phyloP scores from a whole-genome alignment of 1,284 basidiomycete species.

The Sparassis latifolia region DNA sequence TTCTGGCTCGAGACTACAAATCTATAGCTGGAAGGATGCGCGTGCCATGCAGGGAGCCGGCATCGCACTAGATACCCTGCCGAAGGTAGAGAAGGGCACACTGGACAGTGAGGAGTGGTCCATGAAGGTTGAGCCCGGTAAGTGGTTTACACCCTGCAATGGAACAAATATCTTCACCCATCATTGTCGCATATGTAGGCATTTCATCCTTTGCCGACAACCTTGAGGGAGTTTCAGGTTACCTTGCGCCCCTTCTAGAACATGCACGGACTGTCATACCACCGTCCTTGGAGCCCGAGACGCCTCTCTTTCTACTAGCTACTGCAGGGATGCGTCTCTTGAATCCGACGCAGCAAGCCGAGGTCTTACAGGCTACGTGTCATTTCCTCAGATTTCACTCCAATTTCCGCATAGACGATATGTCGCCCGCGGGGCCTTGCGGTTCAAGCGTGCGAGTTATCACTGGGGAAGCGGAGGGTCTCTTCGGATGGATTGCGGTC shows the following conservation, averaged over 20 bases:
- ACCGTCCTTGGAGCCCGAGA: constrained; percentile 74
- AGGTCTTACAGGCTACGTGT: constrained; percentile 75
- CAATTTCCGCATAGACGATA: constrained; percentile 65
- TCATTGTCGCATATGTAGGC: constrained; percentile 40
- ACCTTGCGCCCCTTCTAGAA: constrained; percentile 78
- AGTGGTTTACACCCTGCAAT: constrained; percentile 22
- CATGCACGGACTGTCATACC: constrained; percentile 86
- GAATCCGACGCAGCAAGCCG: constrained; percentile 59
- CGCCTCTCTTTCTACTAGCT: constrained; percentile 91
- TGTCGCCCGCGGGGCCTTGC: constrained; percentile 69
- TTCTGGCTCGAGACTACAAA: constrained; percentile 92
- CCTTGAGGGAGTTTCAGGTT: constrained; percentile 62
- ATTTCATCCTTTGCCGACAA: constrained; percentile 79
- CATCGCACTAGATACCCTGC: constrained; percentile 47
- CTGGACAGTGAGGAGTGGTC: constrained; percentile 81
- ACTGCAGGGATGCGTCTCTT: constrained; percentile 97
- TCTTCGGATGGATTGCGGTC: constrained; percentile 98
- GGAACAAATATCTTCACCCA: background rate
- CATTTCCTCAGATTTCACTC: constrained; percentile 69
- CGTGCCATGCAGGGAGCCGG: constrained; percentile 41
- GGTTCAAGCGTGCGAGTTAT: constrained; percentile 91
- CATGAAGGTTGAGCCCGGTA: constrained; percentile 89
- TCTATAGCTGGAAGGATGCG: constrained; percentile 95
- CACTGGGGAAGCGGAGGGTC: constrained; percentile 95
- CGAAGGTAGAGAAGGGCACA: constrained; percentile 90